Percentiles rank a stretch among this genome's conserved stretches.
phyloP scores from a whole-genome alignment of 2,329 filamentous ascomycete genomes.

The Gaeumannomyces sp. region DNA sequence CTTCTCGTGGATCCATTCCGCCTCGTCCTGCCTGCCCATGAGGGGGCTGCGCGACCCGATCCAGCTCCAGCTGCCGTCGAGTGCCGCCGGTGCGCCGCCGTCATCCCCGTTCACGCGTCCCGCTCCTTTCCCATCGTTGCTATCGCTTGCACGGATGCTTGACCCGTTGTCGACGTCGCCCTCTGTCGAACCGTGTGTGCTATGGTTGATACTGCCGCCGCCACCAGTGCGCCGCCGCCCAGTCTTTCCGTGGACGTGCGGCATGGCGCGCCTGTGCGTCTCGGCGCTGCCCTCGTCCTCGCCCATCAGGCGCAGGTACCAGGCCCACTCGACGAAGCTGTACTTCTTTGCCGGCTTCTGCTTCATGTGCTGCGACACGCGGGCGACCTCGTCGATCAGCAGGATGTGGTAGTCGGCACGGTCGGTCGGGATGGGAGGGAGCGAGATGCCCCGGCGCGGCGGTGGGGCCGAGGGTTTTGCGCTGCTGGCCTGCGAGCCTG shows the following conservation, averaged over 20 bases:
- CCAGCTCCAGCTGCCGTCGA: constrained; percentile 59
- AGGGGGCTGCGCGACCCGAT: constrained; percentile 62
- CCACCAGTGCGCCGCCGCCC: not conserved
- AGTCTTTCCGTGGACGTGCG: constrained; percentile 8
- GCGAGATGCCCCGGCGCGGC: not conserved
- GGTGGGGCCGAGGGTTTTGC: not conserved
- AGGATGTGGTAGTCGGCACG: constrained; percentile 52
- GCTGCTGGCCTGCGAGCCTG: constrained; percentile 7
- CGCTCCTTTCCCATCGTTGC: not conserved
- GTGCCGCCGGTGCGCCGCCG: constrained; percentile 16
- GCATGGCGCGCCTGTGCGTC: constrained; percentile 38
- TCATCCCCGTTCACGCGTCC: not conserved
- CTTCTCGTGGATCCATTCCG: constrained; percentile 66
- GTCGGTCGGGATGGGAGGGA: constrained; percentile 31
- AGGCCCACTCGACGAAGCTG: constrained; percentile 78
- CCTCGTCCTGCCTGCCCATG: constrained; percentile 62
- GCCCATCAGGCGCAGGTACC: constrained; percentile 73
- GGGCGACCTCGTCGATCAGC: constrained; percentile 66
- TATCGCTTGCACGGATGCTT: not conserved
- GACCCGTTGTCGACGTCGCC: constrained; percentile 10
- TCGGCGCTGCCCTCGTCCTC: constrained; percentile 50
- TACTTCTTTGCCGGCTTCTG: constrained; percentile 57
- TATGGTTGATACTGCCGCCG: not conserved
- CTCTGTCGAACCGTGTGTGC: constrained; percentile 5
- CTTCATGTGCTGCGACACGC: constrained; percentile 57